Evolutionary conservation across 2,329 filamentous ascomycete species (phyloP).

Genomic region (Fusarium bulbicola): DNA sequence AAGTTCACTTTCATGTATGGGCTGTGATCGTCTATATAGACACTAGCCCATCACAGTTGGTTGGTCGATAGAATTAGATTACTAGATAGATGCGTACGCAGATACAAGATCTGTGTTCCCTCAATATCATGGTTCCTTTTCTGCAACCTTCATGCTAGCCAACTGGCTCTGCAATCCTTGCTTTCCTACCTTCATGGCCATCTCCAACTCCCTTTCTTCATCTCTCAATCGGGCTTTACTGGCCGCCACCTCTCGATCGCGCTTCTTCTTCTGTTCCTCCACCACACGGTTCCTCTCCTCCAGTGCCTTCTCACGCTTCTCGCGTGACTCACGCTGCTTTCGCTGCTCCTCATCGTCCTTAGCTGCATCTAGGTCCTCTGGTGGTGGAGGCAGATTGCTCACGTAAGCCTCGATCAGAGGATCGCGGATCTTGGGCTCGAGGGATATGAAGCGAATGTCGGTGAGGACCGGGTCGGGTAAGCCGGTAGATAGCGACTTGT

Average conservation of each 20-base stretch:
- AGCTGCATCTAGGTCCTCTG: constrained; percentile 52
- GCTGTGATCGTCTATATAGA: constrained; percentile 18
- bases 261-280: constrained; percentile 68
- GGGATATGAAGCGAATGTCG: constrained; percentile 75
- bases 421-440: constrained; percentile 69
- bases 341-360: constrained; percentile 61
- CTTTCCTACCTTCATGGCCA: constrained; percentile 75
- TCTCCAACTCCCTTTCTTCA: constrained; percentile 73
- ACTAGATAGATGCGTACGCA: constrained; percentile 15
- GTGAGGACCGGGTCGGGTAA: constrained; percentile 70
- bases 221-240: constrained; percentile 71
- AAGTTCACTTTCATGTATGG: constrained; percentile 43
- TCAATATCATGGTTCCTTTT: constrained; percentile 31
- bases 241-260: constrained; percentile 66
- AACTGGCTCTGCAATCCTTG: constrained; percentile 72
- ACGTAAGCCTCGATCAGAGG: constrained; percentile 73
- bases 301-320: constrained; percentile 72
- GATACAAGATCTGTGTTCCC: background rate
- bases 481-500: constrained; percentile 61
- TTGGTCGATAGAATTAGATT: constrained; percentile 6
- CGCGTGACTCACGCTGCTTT: constrained; percentile 60
- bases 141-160: constrained; percentile 43
- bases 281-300: constrained; percentile 70
- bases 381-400: constrained; percentile 68
- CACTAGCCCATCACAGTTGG: background rate